Evolutionary conservation across 2,329 filamentous ascomycete species (phyloP), one percentile per base, ranked within the genome.

Genomic region (Metarhizium sp.): DNA sequence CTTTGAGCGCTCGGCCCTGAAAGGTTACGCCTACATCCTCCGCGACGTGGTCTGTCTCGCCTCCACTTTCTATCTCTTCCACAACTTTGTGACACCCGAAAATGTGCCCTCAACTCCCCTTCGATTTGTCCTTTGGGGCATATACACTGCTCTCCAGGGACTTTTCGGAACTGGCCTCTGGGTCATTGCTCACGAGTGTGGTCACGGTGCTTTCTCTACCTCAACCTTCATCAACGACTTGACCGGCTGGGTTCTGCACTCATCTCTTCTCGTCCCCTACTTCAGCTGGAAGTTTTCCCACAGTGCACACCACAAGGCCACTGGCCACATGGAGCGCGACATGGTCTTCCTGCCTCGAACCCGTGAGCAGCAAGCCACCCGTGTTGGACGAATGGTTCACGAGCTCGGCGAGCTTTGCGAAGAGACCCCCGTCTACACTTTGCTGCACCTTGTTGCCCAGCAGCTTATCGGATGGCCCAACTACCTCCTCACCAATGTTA

Each of bases 281-380:
- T 99, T 96, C 78, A 95, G 90, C 70, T 99, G 94, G 94, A 95
- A 99, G 78, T 92, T 97, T 75, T 96, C 91, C 62, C 94, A 99
- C 78, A 88, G 90, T 78, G 96, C 96, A 84, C 94, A 99, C 79
- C 94, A 99, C 88, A 97, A 97, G 82, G 91, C 92, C 61, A 99
- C 94, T 43, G 94, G 92, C 65, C 84, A 99, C 80, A 86, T 99
- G 76, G 91, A 95, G 75, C 90, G 92, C 63, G 94, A 99, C 75
- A 99, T 99, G 94, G 94, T 97, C 60, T 97, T 96, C 71, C 80
- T 97, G n/a, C 94, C 94, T 58, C 90, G 90, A 75, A 96, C 91
- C 55, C 86, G 92, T 57, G 84, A 94, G 62, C 76, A 88, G 69
- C 92, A 88, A 67, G 90, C 91, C 61, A 80, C 78, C 58, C 86